Base-by-base conservation (phyloP, 2,329 filamentous ascomycete genomes). In the Ascochyta lentis region DNA sequence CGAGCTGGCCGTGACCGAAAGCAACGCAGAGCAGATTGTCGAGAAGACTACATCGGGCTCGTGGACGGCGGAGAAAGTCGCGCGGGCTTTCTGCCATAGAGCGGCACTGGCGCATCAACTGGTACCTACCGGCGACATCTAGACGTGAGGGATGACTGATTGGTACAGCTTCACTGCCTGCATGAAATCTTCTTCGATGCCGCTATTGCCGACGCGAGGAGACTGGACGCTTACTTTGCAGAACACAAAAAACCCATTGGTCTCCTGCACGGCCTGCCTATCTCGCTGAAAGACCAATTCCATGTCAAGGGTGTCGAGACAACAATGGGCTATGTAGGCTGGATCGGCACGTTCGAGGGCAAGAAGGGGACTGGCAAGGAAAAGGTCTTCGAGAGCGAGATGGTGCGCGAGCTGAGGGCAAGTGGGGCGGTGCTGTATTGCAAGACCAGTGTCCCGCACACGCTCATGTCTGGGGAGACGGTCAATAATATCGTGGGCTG, bases 261-360 rank as follows among this genome's bases (percentile, higher is more conserved):
- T 1, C 74, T 76, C 1, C 69, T 82, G 0, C 79, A 82, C 54
- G 80, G 80, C 3, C 65, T 82, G 1, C 80, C 80, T 6, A 65
- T 82, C 16, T 77, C 73, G n/a, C 61, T 82, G 16, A 82, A 81
- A 54, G 80, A 82, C 48, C 79, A 81, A 41, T 81, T 81, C 61
- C 80, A 81, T 38, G 77, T 81, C 58, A 77, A 76, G 39, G 76
- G 68, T 35, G 76, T 80, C 2, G 79, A 80, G 33, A 81, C 78
- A 1, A 70, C 67, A 3, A 80, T 88, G 85, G 86, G 85, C 7
- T 89, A 88, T 59, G 78, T 87, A 9, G 85, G 86, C 13, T 88
- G 85, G 85, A 83, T 88, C 10, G 82, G 80, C 6, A 88, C 84
- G 0, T 88, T 86, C 62, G 77, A 88, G 71, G 86, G 85, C 27